Evolutionary conservation across 2,329 filamentous ascomycete species (phyloP).

Genomic region (Acarospora socialis): DNA sequence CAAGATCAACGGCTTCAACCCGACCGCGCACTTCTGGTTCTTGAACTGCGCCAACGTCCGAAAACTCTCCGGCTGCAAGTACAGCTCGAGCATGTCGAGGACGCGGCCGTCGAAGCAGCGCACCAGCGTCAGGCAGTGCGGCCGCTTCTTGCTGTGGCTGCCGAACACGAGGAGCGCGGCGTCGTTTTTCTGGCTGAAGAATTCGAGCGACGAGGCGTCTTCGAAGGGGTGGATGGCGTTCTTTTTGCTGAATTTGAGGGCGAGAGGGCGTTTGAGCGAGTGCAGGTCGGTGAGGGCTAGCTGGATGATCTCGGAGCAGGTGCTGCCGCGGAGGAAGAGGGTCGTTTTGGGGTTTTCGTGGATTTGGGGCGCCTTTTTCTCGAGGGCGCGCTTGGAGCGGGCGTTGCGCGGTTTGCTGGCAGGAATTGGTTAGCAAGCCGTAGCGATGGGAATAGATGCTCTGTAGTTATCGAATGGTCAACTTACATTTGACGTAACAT

Average conservation of each 20-base stretch:
- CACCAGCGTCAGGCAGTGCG: constrained; percentile 70
- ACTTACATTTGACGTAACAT: constrained; percentile 8
- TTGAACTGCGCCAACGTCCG: constrained; percentile 62
- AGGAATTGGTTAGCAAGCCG: no score
- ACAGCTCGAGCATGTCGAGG: constrained; percentile 86
- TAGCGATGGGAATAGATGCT: background rate
- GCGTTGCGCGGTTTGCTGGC: constrained; percentile 60
- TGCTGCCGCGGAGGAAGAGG: constrained; percentile 77
- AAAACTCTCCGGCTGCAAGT: constrained; percentile 62
- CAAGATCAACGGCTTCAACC: constrained; percentile 76
- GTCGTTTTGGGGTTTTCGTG: constrained; percentile 82
- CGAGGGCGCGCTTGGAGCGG: constrained; percentile 86
- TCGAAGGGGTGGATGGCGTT: constrained; percentile 93
- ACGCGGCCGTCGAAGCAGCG: constrained; percentile 77
- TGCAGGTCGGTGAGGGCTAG: constrained; percentile 75
- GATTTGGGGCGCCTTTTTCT: constrained; percentile 79
- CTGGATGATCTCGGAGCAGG: constrained; percentile 68
- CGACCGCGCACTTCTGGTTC: constrained; percentile 43
- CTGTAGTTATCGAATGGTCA: background rate
- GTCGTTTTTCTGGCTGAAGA: constrained; percentile 95
- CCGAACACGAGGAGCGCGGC: constrained; percentile 73
- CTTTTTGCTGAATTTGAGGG: constrained; percentile 92
- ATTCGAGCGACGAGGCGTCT: constrained; percentile 73
- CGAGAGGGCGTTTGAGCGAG: constrained; percentile 68
- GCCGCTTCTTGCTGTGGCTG: constrained; percentile 84